Percentiles rank a stretch among this genome's conserved stretches.
These are phyloP conservation scores for Suillus luteus DNA, from an alignment of 768 basidiomycete species.

Conservation along the genomic window DNA sequence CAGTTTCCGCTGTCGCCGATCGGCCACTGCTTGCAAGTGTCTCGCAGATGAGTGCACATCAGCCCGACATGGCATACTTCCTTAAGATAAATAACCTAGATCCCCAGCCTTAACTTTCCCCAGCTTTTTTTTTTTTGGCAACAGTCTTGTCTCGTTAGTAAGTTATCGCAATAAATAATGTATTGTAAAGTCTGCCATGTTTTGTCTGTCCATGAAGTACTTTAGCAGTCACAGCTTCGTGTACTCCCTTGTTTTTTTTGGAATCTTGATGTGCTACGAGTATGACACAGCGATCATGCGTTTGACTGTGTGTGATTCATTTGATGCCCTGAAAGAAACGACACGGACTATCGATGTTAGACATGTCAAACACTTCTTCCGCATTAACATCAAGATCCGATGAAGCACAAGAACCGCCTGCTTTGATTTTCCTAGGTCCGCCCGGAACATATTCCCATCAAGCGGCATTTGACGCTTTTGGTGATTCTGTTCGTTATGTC, in stretches of 20 bases:
- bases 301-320: background rate
- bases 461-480: conserved; percentile 50
- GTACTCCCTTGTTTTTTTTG: background rate
- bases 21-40: conserved; percentile 16
- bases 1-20: conserved; percentile 14
- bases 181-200: background rate
- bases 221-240: background rate
- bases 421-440: conserved; percentile 63
- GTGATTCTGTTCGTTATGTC: conserved; percentile 44
- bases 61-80: conserved; percentile 18
- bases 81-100: conserved; percentile 10
- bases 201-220: background rate
- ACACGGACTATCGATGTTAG: background rate
- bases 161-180: conserved; percentile 11
- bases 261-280: background rate
- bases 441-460: conserved; percentile 74
- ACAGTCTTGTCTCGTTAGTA: background rate
- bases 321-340: background rate
- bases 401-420: conserved; percentile 16
- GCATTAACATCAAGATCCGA: conserved; percentile 8
- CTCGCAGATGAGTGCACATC: conserved; percentile 12
- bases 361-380: background rate
- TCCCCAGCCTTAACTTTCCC: background rate
- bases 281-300: background rate
- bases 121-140: background rate